Evolutionary conservation across 345 rosid species (phyloP).

Genomic region (Rhodomyrtus tomentosa): DNA sequence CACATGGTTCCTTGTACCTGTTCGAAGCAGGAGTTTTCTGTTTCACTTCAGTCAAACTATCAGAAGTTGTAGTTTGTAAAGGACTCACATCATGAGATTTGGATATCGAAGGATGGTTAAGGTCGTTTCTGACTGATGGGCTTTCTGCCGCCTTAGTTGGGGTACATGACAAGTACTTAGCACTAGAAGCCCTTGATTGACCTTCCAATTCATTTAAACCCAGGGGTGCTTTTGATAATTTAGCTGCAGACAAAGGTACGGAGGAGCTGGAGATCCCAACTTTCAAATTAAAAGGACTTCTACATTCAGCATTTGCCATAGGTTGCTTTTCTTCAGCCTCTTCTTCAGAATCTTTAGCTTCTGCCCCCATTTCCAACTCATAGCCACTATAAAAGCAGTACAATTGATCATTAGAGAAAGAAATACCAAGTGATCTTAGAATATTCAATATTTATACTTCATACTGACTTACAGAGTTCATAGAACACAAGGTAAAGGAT

Average conservation of each 20-base stretch:
- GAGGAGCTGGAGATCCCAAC: constrained; percentile 11
- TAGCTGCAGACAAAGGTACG: constrained; percentile 1
- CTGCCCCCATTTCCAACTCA: constrained; percentile 82
- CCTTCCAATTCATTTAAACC: background rate
- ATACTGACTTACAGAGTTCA: background rate
- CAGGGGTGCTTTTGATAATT: background rate
- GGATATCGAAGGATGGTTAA: constrained; percentile 6
- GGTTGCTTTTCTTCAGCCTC: constrained; percentile 41
- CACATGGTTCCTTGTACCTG: constrained; percentile 4
- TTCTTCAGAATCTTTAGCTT: constrained; percentile 91
- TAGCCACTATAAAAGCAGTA: constrained; percentile 37
- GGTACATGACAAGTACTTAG: constrained; percentile 9
- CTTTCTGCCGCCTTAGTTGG: constrained; percentile 13
- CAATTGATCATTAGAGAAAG: background rate
- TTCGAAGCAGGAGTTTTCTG: constrained; percentile 20
- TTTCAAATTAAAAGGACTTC: constrained; percentile 38
- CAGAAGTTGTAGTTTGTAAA: constrained; percentile 3
- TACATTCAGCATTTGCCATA: constrained; percentile 9
- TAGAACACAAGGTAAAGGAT: background rate
- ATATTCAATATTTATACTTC: background rate
- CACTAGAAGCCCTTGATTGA: constrained; percentile 9
- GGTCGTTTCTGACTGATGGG: constrained; percentile 1
- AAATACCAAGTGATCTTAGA: background rate
- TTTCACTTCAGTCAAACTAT: background rate
- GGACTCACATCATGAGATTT: constrained; percentile 3